phyloP scores from a whole-genome alignment of 2,329 filamentous ascomycete genomes.

The Curvularia hawaiiensis region DNA sequence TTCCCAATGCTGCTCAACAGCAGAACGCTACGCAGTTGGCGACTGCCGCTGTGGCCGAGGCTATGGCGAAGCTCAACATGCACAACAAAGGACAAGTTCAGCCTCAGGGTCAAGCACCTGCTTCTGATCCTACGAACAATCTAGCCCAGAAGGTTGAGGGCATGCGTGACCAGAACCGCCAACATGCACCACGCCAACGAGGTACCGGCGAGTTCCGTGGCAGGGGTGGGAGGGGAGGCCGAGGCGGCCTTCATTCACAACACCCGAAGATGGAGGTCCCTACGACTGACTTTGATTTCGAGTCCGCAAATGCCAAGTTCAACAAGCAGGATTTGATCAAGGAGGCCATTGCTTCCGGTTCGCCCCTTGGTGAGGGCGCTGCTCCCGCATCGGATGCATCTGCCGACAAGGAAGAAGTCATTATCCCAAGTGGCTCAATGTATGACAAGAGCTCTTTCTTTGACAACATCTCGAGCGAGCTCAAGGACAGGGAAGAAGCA shows the following conservation, averaged over 20 bases:
- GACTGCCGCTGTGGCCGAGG: constrained; percentile 77
- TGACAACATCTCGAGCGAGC: constrained; percentile 95
- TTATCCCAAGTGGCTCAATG: constrained; percentile 53
- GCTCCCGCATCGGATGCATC: constrained; percentile 40
- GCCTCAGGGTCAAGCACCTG: constrained; percentile 28
- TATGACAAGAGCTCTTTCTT: constrained; percentile 96
- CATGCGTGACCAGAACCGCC: constrained; percentile 69
- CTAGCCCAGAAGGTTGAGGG: constrained; percentile 76
- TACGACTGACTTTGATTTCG: constrained; percentile 90
- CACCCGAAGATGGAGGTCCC: constrained; percentile 83
- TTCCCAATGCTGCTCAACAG: constrained; percentile 36
- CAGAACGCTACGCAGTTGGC: constrained; percentile 75
- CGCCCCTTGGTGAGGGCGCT: constrained; percentile 62
- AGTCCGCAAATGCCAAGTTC: constrained; percentile 83
- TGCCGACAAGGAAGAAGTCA: constrained; percentile 53
- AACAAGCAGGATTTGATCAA: constrained; percentile 87
- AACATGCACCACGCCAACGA: constrained; percentile 55
- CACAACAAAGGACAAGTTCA: constrained; percentile 30
- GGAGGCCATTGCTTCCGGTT: constrained; percentile 81
- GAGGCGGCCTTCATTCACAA: constrained; percentile 45
- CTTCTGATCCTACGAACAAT: constrained; percentile 65
- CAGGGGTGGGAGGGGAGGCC: constrained; percentile 54
- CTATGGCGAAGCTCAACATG: constrained; percentile 73
- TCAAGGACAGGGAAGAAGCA: constrained; percentile 83
- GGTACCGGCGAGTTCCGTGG: constrained; percentile 49